phyloP scores from a whole-genome alignment of 768 basidiomycete genomes.

The Strobilomyces echinocephalus region DNA sequence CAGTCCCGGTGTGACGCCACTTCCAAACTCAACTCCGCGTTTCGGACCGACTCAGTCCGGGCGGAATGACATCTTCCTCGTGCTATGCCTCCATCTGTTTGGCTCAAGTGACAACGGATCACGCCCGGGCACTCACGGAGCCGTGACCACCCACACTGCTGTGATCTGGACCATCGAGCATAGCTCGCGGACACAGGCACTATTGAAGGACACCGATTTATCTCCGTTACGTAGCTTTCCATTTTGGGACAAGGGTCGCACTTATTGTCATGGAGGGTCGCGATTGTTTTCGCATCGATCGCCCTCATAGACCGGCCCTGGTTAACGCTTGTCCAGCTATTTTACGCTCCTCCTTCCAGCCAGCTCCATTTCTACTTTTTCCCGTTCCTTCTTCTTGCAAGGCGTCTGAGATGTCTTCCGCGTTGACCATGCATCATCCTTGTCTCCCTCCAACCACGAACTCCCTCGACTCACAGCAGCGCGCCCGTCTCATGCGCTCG shows the following conservation, averaged over 20 bases:
- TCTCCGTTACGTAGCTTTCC: conserved; percentile 12
- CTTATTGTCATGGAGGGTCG: background rate
- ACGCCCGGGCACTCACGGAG: too few species aligned
- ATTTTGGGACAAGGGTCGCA: conserved; percentile 13
- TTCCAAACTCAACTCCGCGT: too few species aligned
- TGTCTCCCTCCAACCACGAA: conserved; percentile 35
- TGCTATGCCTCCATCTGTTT: too few species aligned
- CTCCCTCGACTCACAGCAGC: conserved; percentile 27
- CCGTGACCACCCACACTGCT: too few species aligned
- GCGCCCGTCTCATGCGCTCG: conserved; percentile 34
- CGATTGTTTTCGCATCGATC: conserved; percentile 1
- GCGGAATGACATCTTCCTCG: too few species aligned
- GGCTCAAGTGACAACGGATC: too few species aligned
- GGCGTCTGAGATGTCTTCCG: conserved; percentile 22
- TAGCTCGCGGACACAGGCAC: too few species aligned
- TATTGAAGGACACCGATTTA: background rate
- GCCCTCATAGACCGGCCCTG: conserved; percentile 5
- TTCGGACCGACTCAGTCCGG: too few species aligned
- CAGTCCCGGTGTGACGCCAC: too few species aligned
- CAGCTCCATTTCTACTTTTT: background rate
- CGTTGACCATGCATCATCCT: conserved; percentile 13
- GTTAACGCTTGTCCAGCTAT: conserved; percentile 3
- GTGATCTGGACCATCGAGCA: too few species aligned
- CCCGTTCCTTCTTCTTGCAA: background rate
- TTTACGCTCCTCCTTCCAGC: background rate